phyloP scores from a whole-genome alignment of 2,329 filamentous ascomycete genomes.

The Talaromyces amestolkiae region DNA sequence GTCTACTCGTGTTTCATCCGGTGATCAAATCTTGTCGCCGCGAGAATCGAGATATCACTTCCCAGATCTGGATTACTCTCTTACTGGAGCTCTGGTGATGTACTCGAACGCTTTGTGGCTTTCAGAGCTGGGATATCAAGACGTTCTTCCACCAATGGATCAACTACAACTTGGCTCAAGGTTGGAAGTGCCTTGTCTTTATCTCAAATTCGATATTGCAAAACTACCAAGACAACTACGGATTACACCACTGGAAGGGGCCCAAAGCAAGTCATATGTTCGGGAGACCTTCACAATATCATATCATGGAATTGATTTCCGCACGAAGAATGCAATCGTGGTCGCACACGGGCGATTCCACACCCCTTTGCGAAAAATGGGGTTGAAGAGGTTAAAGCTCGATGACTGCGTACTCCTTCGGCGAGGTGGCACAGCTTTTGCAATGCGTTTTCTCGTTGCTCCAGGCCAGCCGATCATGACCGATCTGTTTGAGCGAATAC shows the following conservation, averaged over 20 bases:
- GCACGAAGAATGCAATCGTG: slow-evolving; percentile 32
- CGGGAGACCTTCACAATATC: slow-evolving; percentile 37
- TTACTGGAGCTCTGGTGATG: slow-evolving; percentile 39
- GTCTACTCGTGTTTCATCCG: slow-evolving; percentile 32
- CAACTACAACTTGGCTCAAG: slow-evolving; percentile 31
- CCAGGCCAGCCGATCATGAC: slow-evolving; percentile 37
- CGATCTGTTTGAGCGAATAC: slow-evolving; percentile 37
- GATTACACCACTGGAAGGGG: slow-evolving; percentile 28
- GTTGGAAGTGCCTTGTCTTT: slow-evolving; percentile 36
- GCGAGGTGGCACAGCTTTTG: slow-evolving; percentile 35
- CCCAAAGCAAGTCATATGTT: slow-evolving; percentile 30
- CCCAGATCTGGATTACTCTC: slow-evolving; percentile 34
- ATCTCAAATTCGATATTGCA: slow-evolving; percentile 32
- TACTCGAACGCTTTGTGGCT: slow-evolving; percentile 38
- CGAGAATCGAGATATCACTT: slow-evolving; percentile 28
- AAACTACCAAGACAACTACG: slow-evolving; percentile 33
- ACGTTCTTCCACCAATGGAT: slow-evolving; percentile 31
- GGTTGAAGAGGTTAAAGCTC: slow-evolving; percentile 27
- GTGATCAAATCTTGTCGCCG: slow-evolving; percentile 25
- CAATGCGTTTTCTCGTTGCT: slow-evolving; percentile 38
- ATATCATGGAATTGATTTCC: slow-evolving; percentile 39
- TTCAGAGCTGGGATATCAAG: slow-evolving; percentile 29
- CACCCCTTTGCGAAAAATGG: slow-evolving; percentile 28
- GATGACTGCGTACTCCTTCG: slow-evolving; percentile 36
- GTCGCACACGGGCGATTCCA: slow-evolving; percentile 38